Conservation (phyloP, 1,139 yeast genomes). For the Zygosaccharomyces pseudobailii region DNA sequence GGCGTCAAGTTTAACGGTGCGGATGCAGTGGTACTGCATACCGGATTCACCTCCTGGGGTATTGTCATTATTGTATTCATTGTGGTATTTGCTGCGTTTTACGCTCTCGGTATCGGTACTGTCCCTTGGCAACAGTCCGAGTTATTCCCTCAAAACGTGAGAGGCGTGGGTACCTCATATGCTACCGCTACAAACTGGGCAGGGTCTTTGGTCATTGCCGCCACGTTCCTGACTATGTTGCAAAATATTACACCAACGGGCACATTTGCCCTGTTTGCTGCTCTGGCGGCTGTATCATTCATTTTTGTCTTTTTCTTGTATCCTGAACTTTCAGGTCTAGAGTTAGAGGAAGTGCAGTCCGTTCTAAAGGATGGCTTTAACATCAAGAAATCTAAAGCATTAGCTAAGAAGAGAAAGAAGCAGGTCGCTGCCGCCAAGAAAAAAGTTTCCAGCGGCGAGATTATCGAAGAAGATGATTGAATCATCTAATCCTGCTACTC, state of each 20-base stretch:
- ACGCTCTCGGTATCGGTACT: conserved; percentile 92
- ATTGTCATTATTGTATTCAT: conserved; percentile 76
- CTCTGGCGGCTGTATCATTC: conserved; percentile 64
- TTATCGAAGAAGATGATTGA: neutral
- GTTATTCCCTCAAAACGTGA: conserved; percentile 83
- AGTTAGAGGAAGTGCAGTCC: conserved; percentile 83
- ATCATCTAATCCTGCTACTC: neutral
- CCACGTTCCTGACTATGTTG: conserved; percentile 91
- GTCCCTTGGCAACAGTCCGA: conserved; percentile 99
- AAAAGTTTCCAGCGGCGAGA: conserved; percentile 1
- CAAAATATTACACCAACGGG: conserved; percentile 91
- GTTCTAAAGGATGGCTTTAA: conserved; percentile 80
- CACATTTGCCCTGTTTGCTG: conserved; percentile 87
- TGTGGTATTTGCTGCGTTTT: conserved; percentile 82
- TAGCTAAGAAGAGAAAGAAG: conserved; percentile 41
- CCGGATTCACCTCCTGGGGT: conserved; percentile 76
- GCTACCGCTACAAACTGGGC: conserved; percentile 97
- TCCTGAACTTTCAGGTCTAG: conserved; percentile 89
- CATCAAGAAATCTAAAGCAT: conserved; percentile 60
- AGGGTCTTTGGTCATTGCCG: conserved; percentile 84
- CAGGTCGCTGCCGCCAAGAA: conserved; percentile 19
- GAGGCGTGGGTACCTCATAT: conserved; percentile 86
- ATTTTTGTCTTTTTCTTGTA: conserved; percentile 73
- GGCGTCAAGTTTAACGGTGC: conserved; percentile 52
- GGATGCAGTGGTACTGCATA: conserved; percentile 38